A percentile compares a stretch with the other conserved stretches of the same genome.
These are phyloP conservation scores for Clarireedia monteithiana DNA, from an alignment of 2,329 filamentous ascomycete genomes.

Conservation along the genomic window DNA sequence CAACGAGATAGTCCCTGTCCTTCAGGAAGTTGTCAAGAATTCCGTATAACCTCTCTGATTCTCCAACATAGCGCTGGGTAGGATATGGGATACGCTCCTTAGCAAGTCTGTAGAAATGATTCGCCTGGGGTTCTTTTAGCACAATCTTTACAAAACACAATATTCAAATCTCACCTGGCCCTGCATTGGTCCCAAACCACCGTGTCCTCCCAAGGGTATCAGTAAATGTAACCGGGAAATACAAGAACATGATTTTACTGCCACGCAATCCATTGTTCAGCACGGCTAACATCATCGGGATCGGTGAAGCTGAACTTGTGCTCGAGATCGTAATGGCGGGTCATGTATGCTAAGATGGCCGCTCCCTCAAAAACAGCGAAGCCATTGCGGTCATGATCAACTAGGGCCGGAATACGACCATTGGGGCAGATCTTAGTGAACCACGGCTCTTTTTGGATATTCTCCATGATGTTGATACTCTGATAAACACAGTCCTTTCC, in stretches of 20 bases:
- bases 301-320: slow-evolving; percentile 57
- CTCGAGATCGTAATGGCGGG: slow-evolving; percentile 63
- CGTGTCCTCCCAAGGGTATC: background rate
- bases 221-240: background rate
- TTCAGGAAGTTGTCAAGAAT: slow-evolving; percentile 60
- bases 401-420: slow-evolving; percentile 56
- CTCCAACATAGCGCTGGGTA: slow-evolving; percentile 67
- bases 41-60: slow-evolving; percentile 66
- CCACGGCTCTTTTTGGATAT: slow-evolving; percentile 61
- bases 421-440: slow-evolving; percentile 56
- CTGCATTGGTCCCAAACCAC: slow-evolving; percentile 7
- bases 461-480: slow-evolving; percentile 49
- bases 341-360: slow-evolving; percentile 66
- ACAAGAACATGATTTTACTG: slow-evolving; percentile 32
- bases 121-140: slow-evolving; percentile 47
- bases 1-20: slow-evolving; percentile 44
- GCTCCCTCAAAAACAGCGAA: slow-evolving; percentile 67
- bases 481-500: slow-evolving; percentile 53
- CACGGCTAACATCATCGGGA: slow-evolving; percentile 35
- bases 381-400: slow-evolving; percentile 55
- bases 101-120: slow-evolving; percentile 63
- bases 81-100: slow-evolving; percentile 64
- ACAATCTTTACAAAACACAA: slow-evolving; percentile 34
- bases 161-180: background rate
- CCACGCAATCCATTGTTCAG: slow-evolving; percentile 59